Evolutionary conservation across 495 filamentous ascomycete genomes (phyloP), one percentile per base, ranked within the genome.

Genomic region (Daldinia loculata): DNA sequence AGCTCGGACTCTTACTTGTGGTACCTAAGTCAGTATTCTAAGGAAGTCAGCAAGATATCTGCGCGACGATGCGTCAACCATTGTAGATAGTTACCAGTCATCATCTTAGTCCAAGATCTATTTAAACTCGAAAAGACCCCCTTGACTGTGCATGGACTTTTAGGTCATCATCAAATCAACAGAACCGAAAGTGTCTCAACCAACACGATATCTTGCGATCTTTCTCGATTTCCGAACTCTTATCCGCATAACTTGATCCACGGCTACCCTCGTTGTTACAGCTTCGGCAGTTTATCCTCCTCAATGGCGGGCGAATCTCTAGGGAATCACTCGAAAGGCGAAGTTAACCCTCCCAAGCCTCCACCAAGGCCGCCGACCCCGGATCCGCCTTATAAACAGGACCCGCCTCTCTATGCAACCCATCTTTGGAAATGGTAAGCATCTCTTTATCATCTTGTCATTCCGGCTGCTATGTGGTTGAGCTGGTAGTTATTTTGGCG

Each of bases 361-460:
- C 43, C 43, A 19, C 43, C n/a, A 4, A 48, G 17, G 43, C 43
- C 43, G 1, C 43, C 43, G 17, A 48, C 43, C 17, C 43, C 43
- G 7, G n/a, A 19, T 4, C 43, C 50, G 24, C 50, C 50, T 27
- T 29, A 29, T 30, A 48, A 6, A 9, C 50, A 5, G 14, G 24
- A 6, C 15, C 50, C 27, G 14, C 50, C 12, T 53, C 27, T 29
- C 50, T 11, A 53, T 12, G 27, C 26, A 30, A 17, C 24, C 14
- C 2, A 53, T 4, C 50, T 53, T 30, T 53, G 50, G 50, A 27
- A 53, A 53, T 53, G 50, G 50, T 53, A 17, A 53, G 50, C 1
- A 17, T 30, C 26, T 24, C 8, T 30, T 17, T 29, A 22, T 6
- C 5, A 15, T 7, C 12, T 22, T 48, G 43, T 24, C 3, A 3